Percentiles rank a stretch among this genome's conserved stretches.
These are phyloP conservation scores for Mortierella sp. DNA, from an alignment of 371 early-diverging fungal genomes.

Conservation along the genomic window DNA sequence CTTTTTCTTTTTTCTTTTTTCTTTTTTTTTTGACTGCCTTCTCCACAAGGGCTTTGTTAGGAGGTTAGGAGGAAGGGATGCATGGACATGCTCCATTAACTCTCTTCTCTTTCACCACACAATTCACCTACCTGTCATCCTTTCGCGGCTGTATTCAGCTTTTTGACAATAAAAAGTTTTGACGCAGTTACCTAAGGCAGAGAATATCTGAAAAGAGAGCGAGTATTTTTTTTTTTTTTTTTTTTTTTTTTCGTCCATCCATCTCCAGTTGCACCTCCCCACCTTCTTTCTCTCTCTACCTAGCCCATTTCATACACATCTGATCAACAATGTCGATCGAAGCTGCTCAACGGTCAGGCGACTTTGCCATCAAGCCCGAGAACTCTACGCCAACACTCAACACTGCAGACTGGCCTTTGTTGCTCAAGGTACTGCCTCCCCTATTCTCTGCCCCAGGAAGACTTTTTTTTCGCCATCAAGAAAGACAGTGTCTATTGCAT, in stretches of 20 bases:
- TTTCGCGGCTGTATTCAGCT: conserved; percentile 45
- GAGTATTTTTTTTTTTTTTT: no score
- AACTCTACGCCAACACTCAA: conserved; percentile 78
- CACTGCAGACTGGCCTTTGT: conserved; percentile 93
- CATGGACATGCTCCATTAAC: conserved; percentile 1
- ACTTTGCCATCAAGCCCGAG: conserved; percentile 72
- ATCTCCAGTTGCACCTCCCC: neutral
- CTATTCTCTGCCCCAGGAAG: neutral
- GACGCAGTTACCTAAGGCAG: conserved; percentile 50
- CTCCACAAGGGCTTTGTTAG: conserved; percentile 2
- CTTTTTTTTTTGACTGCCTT: neutral
- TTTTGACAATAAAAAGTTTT: conserved; percentile 38
- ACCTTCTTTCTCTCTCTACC: neutral
- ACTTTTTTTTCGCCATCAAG: neutral
- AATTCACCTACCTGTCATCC: conserved; percentile 14
- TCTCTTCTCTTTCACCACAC: conserved; percentile 15
- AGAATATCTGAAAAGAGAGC: conserved; percentile 15
- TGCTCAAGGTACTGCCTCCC: conserved; percentile 78
- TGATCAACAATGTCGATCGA: neutral
- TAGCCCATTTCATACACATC: neutral
- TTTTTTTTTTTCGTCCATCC: no score
- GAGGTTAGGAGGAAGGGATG: neutral
- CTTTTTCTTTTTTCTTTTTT: no score
- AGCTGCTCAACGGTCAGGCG: conserved; percentile 13
- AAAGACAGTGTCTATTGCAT: neutral